phyloP scores from a whole-genome alignment of 768 basidiomycete species.

The Agaricus blazei region DNA sequence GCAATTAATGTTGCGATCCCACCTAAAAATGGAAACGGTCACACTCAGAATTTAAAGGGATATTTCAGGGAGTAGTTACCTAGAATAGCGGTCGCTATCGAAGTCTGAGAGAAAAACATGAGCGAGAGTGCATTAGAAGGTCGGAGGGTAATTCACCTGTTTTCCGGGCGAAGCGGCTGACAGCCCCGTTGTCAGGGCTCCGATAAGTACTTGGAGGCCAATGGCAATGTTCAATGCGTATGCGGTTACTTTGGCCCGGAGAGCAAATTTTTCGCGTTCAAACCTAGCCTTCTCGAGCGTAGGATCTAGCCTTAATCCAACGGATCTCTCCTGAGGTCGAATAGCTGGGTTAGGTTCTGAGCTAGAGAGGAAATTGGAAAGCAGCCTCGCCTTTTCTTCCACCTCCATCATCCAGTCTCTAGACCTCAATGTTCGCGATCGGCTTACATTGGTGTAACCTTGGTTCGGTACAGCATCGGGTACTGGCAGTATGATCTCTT shows the following conservation, averaged over 20 bases:
- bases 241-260: slow-evolving; percentile 38
- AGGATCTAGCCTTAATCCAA: slow-evolving; percentile 49
- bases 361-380: not conserved
- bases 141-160: slow-evolving; percentile 27
- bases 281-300: slow-evolving; percentile 43
- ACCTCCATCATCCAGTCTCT: slow-evolving; percentile 33
- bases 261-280: slow-evolving; percentile 43
- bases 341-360: not conserved
- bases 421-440: slow-evolving; percentile 14
- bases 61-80: slow-evolving; percentile 21
- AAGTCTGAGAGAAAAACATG: not conserved
- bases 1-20: slow-evolving; percentile 66
- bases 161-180: slow-evolving; percentile 35
- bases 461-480: not conserved
- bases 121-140: not conserved
- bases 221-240: slow-evolving; percentile 46
- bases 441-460: not conserved
- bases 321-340: slow-evolving; percentile 24
- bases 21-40: slow-evolving; percentile 28
- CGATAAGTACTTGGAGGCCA: slow-evolving; percentile 56
- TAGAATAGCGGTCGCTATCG: slow-evolving; percentile 12
- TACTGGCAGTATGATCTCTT: too few species aligned
- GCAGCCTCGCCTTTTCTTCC: slow-evolving; percentile 19
- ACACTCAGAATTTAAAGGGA: not conserved
- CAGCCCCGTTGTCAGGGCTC: slow-evolving; percentile 62